Conservation (phyloP, 805 yeast species). For the Ogataea degrootiae region DNA sequence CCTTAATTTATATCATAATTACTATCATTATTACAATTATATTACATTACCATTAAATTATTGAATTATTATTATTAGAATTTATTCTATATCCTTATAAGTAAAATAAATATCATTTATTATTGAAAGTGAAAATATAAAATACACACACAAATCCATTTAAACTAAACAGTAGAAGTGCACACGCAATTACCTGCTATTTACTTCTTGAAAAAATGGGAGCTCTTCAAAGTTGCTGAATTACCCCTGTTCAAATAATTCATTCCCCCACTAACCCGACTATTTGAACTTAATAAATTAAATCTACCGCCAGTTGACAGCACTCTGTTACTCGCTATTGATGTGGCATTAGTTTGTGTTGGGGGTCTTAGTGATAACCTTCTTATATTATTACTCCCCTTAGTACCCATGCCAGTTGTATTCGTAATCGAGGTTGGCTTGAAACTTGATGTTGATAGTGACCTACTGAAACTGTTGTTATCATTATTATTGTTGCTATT, state of each 20-base stretch:
- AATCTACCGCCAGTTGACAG: not conserved
- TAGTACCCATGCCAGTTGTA: not conserved
- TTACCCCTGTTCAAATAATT: not conserved
- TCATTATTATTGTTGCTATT: not conserved
- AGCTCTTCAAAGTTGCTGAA: too few species aligned
- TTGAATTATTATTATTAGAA: too few species aligned
- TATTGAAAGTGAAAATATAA: too few species aligned
- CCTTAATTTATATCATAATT: too few species aligned
- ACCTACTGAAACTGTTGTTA: not conserved
- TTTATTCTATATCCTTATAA: too few species aligned
- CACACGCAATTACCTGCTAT: too few species aligned
- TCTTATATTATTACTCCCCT: not conserved
- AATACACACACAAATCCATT: too few species aligned
- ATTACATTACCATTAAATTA: too few species aligned
- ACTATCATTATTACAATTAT: too few species aligned
- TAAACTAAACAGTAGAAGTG: too few species aligned
- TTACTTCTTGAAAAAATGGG: too few species aligned
- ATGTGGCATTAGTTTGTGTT: not conserved
- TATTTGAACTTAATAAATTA: not conserved
- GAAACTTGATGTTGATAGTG: not conserved
- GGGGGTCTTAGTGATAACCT: conserved; percentile 5
- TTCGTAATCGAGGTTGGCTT: not conserved
- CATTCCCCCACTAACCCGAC: not conserved
- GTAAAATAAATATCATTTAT: too few species aligned
- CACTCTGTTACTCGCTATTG: not conserved